phyloP scores from a whole-genome alignment of 805 yeast genomes.

The Candida parachauliodes region DNA sequence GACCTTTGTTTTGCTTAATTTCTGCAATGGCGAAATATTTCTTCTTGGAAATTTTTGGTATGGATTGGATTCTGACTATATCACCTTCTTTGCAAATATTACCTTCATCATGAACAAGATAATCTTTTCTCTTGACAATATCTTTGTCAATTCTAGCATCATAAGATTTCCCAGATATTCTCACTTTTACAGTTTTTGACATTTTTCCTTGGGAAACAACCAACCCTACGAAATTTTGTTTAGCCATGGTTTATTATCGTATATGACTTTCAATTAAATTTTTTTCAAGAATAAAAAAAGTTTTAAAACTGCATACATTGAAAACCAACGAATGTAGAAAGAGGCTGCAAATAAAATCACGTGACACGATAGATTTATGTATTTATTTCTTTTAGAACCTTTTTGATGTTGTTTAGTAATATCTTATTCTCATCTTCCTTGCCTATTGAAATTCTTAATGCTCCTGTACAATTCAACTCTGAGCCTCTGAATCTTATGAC shows the following conservation, averaged over 20 bases:
- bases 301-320: background rate
- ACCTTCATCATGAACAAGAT: slow-evolving; percentile 90
- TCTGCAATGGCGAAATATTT: slow-evolving; percentile 92
- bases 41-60: slow-evolving; percentile 77
- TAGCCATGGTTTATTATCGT: slow-evolving; percentile 53
- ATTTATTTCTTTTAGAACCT: slow-evolving; percentile 18
- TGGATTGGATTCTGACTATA: slow-evolving; percentile 85
- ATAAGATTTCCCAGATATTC: slow-evolving; percentile 74
- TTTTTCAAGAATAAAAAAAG: background rate
- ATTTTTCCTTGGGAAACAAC: slow-evolving; percentile 95
- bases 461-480: slow-evolving; percentile 87
- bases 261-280: background rate
- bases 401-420: slow-evolving; percentile 48
- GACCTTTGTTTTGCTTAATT: slow-evolving; percentile 84
- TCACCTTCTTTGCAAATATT: slow-evolving; percentile 93
- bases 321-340: too few relatives aligned
- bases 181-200: slow-evolving; percentile 92
- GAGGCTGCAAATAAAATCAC: background rate
- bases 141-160: slow-evolving; percentile 73
- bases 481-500: slow-evolving; percentile 90
- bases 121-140: slow-evolving; percentile 73
- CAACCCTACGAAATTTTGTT: slow-evolving; percentile 87
- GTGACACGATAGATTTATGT: too few relatives aligned
- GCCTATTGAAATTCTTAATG: slow-evolving; percentile 83
- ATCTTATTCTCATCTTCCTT: slow-evolving; percentile 67